Conservation (phyloP, 2,329 filamentous ascomycete species). For the Basipetospora sp. region DNA sequence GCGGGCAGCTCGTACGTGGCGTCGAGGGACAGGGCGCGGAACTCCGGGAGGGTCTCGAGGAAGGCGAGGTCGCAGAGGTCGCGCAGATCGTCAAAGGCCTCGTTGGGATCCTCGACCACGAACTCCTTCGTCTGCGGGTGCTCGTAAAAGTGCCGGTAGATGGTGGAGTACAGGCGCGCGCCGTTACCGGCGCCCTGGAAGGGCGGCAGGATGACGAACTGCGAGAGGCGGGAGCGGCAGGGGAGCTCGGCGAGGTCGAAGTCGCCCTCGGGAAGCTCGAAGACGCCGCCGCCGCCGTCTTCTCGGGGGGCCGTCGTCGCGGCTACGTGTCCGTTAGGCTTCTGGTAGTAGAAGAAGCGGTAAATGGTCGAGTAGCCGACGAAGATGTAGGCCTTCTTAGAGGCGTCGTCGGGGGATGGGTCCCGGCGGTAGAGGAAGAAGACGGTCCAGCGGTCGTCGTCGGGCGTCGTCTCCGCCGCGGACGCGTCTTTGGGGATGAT, state of each 20-base stretch:
- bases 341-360: constrained; percentile 54
- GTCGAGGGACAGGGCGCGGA: constrained; percentile 42
- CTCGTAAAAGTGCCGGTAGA: constrained; percentile 56
- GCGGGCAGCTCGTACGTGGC: constrained; percentile 32
- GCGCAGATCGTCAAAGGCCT: constrained; percentile 66
- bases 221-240: constrained; percentile 72
- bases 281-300: constrained; percentile 15
- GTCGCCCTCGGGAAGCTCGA: constrained; percentile 30
- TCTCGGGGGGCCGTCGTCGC: constrained; percentile 7
- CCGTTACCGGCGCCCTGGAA: constrained; percentile 74
- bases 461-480: constrained; percentile 42
- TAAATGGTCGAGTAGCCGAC: constrained; percentile 86
- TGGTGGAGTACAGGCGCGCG: constrained; percentile 62
- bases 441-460: constrained; percentile 68
- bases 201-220: constrained; percentile 80
- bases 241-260: constrained; percentile 47
- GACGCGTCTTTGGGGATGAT: constrained; percentile 33
- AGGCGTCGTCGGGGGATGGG: constrained; percentile 22
- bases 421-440: constrained; percentile 69
- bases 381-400: constrained; percentile 55
- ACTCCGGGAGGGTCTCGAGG: constrained; percentile 44
- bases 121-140: constrained; percentile 62
- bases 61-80: constrained; percentile 59
- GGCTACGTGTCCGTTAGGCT: constrained; percentile 28
- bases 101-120: constrained; percentile 87